phyloP scores from a whole-genome alignment of 768 basidiomycete genomes.

The Gymnopilus dilepis region DNA sequence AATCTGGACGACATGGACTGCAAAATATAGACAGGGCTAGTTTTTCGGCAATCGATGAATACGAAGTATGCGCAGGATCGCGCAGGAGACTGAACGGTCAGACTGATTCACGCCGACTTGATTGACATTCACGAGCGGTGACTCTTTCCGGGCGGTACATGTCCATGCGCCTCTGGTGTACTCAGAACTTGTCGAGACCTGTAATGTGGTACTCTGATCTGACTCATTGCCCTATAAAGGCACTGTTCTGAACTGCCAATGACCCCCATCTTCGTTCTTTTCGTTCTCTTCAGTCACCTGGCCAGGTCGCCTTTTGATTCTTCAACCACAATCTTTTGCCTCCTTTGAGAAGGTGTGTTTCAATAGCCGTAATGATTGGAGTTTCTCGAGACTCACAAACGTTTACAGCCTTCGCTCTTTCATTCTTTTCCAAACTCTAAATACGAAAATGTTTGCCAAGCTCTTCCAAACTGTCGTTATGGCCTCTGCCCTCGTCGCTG shows the following conservation, averaged over 20 bases:
- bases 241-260: not conserved
- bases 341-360: conserved; percentile 17
- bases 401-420: conserved; percentile 5
- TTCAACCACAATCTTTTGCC: conserved; percentile 14
- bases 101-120: conserved; percentile 6
- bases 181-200: not conserved
- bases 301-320: conserved; percentile 24
- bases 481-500: conserved; percentile 24
- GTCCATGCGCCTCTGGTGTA: not conserved
- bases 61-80: not conserved
- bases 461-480: conserved; percentile 23
- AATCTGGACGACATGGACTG: not conserved
- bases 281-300: conserved; percentile 15
- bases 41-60: not conserved
- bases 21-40: not conserved
- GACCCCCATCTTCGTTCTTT: conserved; percentile 3
- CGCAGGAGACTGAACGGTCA: not conserved
- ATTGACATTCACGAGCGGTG: conserved; percentile 15
- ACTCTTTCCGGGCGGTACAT: conserved; percentile 3
- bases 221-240: not conserved
- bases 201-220: not conserved
- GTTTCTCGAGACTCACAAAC: not conserved
- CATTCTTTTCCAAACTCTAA: conserved; percentile 7
- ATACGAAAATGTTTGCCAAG: conserved; percentile 27
- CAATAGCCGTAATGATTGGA: not conserved